Conservation (phyloP, 306 rosid species). For the Herpetospermum pedunculosum region DNA sequence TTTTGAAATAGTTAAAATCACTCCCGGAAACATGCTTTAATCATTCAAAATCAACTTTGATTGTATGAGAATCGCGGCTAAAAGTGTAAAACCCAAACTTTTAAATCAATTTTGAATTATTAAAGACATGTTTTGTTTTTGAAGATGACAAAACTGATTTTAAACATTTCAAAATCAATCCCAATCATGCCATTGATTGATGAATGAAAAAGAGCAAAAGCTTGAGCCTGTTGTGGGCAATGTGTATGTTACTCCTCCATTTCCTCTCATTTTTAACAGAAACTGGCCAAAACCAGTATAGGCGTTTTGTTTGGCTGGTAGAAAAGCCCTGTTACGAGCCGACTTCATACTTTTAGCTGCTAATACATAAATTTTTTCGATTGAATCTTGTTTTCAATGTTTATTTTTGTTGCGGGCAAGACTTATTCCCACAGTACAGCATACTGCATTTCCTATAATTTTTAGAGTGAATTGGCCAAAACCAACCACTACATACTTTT, state of each 20-base stretch:
- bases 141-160: no score
- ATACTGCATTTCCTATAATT: neutral
- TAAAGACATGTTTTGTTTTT: no score
- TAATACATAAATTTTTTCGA: neutral
- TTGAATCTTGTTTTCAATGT: neutral
- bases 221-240: neutral
- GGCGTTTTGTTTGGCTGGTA: neutral
- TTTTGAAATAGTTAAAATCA: no score
- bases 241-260: neutral
- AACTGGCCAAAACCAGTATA: neutral
- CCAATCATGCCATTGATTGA: no score
- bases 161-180: neutral
- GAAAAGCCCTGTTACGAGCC: neutral
- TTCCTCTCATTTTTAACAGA: neutral
- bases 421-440: neutral
- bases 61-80: no score
- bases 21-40: no score
- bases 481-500: neutral
- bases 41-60: no score
- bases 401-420: neutral
- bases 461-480: neutral
- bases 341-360: neutral
- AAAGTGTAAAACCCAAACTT: no score
- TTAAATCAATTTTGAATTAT: no score
- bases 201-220: no score